Evolutionary conservation across 148 eudicot genomes (phyloP).

Genomic region (Camellia sinensis): DNA sequence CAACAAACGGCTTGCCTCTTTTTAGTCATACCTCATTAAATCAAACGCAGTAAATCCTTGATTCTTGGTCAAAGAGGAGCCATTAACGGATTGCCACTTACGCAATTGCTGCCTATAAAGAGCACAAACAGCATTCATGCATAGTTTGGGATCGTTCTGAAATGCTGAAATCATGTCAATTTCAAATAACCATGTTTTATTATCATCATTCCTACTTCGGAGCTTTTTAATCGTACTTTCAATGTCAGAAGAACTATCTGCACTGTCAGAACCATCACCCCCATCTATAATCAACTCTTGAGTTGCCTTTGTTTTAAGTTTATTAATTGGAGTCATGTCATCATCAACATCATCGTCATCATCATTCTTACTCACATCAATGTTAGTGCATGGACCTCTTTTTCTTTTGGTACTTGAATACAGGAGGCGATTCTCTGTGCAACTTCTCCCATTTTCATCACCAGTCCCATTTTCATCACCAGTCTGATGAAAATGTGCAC

Average conservation of each 20-base stretch:
- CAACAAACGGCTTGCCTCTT: background rate
- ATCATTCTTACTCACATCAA: background rate
- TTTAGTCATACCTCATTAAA: slow-evolving; percentile 20
- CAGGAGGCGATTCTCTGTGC: background rate
- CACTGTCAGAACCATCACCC: slow-evolving; percentile 1
- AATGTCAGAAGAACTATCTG: slow-evolving; percentile 8
- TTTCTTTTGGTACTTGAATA: slow-evolving; percentile 7
- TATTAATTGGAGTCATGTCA: background rate
- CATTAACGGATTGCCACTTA: background rate
- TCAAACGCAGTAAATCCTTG: background rate
- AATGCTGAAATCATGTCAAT: slow-evolving; percentile 34
- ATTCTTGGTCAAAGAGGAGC: slow-evolving; percentile 1
- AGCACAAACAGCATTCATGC: slow-evolving; percentile 54
- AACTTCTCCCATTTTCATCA: background rate
- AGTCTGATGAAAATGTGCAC: background rate
- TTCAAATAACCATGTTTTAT: slow-evolving; percentile 27
- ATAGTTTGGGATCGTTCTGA: slow-evolving; percentile 32
- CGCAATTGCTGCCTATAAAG: slow-evolving; percentile 32
- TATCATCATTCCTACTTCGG: background rate
- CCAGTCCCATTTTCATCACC: background rate
- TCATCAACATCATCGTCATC: background rate
- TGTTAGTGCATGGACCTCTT: background rate
- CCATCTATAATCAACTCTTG: background rate
- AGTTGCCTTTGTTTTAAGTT: background rate
- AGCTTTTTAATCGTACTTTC: background rate